Conservation (phyloP, 2,329 filamentous ascomycete species). For the Pezicula neosporulosa region DNA sequence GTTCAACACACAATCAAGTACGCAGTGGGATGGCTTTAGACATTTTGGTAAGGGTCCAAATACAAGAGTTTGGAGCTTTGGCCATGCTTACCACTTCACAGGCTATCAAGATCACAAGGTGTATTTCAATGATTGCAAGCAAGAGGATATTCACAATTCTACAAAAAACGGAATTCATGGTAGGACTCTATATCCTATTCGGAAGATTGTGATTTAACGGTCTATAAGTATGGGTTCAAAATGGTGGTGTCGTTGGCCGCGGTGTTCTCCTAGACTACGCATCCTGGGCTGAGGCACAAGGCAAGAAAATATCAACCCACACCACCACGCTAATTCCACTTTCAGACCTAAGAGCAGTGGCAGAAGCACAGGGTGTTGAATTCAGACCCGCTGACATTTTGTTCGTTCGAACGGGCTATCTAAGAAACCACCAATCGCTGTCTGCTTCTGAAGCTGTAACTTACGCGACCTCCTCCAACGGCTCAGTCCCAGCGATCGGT, state of each 20-base stretch:
- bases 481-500: constrained; percentile 27
- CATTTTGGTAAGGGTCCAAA: constrained; percentile 27
- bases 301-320: constrained; percentile 52
- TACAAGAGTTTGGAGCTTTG: not conserved
- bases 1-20: constrained; percentile 42
- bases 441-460: constrained; percentile 17
- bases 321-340: constrained; percentile 32
- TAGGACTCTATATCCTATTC: constrained; percentile 7
- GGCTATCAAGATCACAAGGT: constrained; percentile 29
- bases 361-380: constrained; percentile 29
- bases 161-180: constrained; percentile 22
- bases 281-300: constrained; percentile 52
- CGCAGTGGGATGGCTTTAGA: constrained; percentile 43
- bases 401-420: constrained; percentile 35
- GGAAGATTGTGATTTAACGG: constrained; percentile 24
- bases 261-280: constrained; percentile 51
- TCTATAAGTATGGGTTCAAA: constrained; percentile 31
- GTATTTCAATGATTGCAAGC: constrained; percentile 30
- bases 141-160: constrained; percentile 18
- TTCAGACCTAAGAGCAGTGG: constrained; percentile 29
- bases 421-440: constrained; percentile 26
- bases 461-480: constrained; percentile 15
- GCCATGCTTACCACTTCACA: constrained; percentile 3
- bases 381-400: constrained; percentile 36
- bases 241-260: constrained; percentile 45